Evolutionary conservation across 495 filamentous ascomycete species (phyloP), one percentile per base, ranked within the genome.

Genomic region (Umbilicaria muhlenbergii): DNA sequence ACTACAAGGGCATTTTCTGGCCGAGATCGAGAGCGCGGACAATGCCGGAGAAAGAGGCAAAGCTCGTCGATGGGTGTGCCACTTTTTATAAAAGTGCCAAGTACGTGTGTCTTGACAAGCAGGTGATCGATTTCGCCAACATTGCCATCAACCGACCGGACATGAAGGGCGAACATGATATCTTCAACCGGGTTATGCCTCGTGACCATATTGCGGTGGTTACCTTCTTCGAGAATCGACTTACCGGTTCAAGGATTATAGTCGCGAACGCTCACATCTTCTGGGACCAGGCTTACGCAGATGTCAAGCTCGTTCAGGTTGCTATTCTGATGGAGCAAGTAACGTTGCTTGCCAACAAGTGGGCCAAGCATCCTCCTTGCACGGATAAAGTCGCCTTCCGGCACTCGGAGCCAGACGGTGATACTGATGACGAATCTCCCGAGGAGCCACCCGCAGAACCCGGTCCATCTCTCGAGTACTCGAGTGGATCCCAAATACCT

Each of bases 161-260:
- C 59, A 91, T 92, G 73, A 96, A 95, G 62, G 80, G 83, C 32
- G 81, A 88, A 41, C 83, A 89, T 53, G 92, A 98, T 52, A 86
- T 95, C 46, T 96, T 91, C 69, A 96, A 98, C 57, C 80, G 91
- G 11, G 77, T 96, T 14, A 96, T 95, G 91, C 87, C 88, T 46
- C 83, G 88, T 63, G 91, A 98, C 64, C 84, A 96, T 54, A 93
- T 98, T 52, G 89, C 82, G 11, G 75, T 94, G 15, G 74, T 93
- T 21, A 70, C 82, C 43, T 91, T 98, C 62, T 71, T 96, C 40
- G 92, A 96, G 59, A 94, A 94, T 52, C 73, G 86, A 13, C 62
- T 69, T 45, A 96, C 88, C 2, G 91, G 91, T 2, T 75, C 83
- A 1, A 78, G 92, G 13, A 66, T 96, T 45, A 92, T 98, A 38